Evolutionary conservation across 768 basidiomycete genomes (phyloP).

Genomic region (Lentinus brumalis): DNA sequence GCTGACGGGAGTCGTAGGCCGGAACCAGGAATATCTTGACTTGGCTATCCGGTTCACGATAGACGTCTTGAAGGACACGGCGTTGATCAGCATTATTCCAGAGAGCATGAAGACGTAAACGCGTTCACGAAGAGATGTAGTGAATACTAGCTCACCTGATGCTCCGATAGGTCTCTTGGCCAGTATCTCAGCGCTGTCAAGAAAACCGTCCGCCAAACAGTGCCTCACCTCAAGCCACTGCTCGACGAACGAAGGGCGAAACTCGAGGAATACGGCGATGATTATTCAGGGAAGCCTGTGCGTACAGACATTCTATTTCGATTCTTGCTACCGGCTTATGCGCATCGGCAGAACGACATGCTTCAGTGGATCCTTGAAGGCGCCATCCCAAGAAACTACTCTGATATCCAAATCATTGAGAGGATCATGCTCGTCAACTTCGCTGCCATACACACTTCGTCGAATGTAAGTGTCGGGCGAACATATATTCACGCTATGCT

Average conservation of each 20-base stretch:
- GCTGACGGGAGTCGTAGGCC: constrained; percentile 32
- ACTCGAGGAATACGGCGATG: constrained; percentile 11
- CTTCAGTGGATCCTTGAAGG: constrained; percentile 48
- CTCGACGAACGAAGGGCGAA: constrained; percentile 16
- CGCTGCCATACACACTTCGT: constrained; percentile 37
- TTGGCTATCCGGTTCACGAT: constrained; percentile 36
- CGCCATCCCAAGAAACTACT: constrained; percentile 27
- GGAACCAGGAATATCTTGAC: constrained; percentile 38
- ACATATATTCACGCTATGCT: neutral
- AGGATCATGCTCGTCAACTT: constrained; percentile 34
- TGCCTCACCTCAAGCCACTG: constrained; percentile 11
- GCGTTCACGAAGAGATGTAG: no score
- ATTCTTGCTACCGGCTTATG: no score
- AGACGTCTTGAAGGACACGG: constrained; percentile 25
- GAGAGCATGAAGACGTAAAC: constrained; percentile 33
- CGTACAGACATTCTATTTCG: neutral
- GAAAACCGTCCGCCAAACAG: neutral
- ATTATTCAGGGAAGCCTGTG: constrained; percentile 21
- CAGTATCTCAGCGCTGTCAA: neutral
- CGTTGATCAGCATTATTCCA: constrained; percentile 34
- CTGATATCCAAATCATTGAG: constrained; percentile 32
- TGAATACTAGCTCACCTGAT: neutral
- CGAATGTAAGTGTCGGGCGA: constrained; percentile 24
- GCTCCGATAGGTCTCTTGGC: neutral
- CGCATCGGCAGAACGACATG: constrained; percentile 41